Evolutionary conservation across 139 green algal species (phyloP).

Genomic region (Chlorella vulgaris): DNA sequence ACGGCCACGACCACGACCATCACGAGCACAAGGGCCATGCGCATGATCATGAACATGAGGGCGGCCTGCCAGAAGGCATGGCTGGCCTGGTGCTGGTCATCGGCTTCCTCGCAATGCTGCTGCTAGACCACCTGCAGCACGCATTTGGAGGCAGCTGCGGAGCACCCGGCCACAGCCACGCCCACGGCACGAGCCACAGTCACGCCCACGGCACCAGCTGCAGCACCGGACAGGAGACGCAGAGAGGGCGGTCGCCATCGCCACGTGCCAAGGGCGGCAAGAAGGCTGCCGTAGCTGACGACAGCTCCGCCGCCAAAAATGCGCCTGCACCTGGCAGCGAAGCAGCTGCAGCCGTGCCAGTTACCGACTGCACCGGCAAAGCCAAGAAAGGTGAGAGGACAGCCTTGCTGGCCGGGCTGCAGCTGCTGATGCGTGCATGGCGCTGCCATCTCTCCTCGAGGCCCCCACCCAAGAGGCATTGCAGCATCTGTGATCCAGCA

Average conservation of each 20-base stretch:
- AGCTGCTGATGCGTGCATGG: background rate
- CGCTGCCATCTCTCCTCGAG: too few relatives aligned
- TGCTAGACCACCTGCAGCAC: conserved; percentile 54
- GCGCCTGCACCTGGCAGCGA: background rate
- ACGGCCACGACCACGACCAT: conserved; percentile 9
- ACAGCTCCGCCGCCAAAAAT: background rate
- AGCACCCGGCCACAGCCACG: background rate
- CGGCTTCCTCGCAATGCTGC: conserved; percentile 60
- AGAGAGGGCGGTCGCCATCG: background rate
- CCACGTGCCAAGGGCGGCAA: background rate
- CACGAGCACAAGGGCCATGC: background rate
- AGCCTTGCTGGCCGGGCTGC: background rate
- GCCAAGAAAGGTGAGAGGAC: conserved; percentile 10
- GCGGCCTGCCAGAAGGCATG: conserved; percentile 23
- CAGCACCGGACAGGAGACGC: too few relatives aligned
- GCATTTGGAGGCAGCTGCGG: conserved; percentile 28
- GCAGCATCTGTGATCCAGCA: too few relatives aligned
- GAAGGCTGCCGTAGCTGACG: background rate
- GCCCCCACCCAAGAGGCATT: too few relatives aligned
- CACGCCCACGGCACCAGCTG: background rate
- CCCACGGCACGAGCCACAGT: background rate
- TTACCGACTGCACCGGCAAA: background rate
- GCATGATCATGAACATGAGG: background rate
- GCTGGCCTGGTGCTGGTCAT: conserved; percentile 49
- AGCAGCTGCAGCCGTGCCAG: background rate